Evolutionary conservation across 2,329 filamentous ascomycete genomes (phyloP).

Genomic region (Epichloe sylvatica): DNA sequence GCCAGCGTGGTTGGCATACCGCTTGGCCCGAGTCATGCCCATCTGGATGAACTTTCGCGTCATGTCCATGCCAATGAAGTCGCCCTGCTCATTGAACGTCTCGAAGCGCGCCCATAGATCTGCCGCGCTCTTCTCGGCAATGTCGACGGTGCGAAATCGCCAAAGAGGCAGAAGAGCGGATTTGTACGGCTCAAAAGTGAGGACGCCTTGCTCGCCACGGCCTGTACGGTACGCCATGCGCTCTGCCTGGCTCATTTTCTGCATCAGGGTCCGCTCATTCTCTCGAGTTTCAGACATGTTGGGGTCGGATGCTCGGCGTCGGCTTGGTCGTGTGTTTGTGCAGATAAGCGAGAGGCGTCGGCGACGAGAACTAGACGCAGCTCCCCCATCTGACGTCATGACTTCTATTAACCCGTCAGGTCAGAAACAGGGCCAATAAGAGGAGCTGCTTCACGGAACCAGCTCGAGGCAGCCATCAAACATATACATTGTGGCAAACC

Average conservation of each 20-base stretch:
- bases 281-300: not conserved
- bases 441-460: too few species aligned
- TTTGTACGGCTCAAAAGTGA: constrained; percentile 1
- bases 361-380: too few species aligned
- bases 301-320: not conserved
- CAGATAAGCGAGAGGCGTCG: too few species aligned
- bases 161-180: not conserved
- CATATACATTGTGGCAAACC: too few species aligned
- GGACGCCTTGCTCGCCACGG: constrained; percentile 1
- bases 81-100: not conserved
- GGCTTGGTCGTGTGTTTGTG: too few species aligned
- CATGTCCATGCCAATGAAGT: constrained; percentile 1
- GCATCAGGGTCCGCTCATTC: not conserved
- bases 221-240: not conserved
- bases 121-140: not conserved
- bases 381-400: too few species aligned
- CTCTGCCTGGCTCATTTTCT: not conserved
- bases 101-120: not conserved
- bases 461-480: too few species aligned
- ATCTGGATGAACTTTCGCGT: not conserved
- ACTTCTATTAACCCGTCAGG: too few species aligned
- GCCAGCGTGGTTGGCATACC: constrained; percentile 1
- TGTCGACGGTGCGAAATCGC: not conserved
- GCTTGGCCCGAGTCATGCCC: not conserved
- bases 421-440: too few species aligned